Base-by-base conservation (phyloP, 2,329 filamentous ascomycete genomes). In the Sporothrix inflata region DNA sequence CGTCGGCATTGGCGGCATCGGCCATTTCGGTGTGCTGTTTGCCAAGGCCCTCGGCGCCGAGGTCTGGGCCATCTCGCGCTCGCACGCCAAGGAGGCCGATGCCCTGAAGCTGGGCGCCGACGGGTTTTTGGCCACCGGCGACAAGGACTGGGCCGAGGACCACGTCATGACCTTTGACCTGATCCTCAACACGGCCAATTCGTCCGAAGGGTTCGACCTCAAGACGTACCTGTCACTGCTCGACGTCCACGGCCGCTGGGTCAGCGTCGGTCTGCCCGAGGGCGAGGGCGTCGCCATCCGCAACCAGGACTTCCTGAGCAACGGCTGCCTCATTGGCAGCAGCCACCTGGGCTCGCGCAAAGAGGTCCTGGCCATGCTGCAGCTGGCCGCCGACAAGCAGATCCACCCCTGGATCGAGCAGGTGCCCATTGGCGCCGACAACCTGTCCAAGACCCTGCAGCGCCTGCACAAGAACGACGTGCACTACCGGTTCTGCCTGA, bases 191-290 rank as follows among this genome's bases (percentile, higher is more conserved):
- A 91, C 89, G 8, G 91, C 92, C 76, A 92, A 89, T 78, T 89
- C 87, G 47, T 90, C 88, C 69, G 87, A 90, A 69, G 86, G 85
- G 65, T 93, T 93, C 82, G 88, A 93, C 78, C 83, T 93, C 42
- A 81, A 82, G 69, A 86, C 90, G 75, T 97, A 96, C 84, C 88
- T 97, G 78, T 88, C 87, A 74, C 87, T 94, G 77, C 87, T 97
- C 79, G 94, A 95, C 82, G 90, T 95, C 72, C 92, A 94, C 83
- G 92, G 91, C 73, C 88, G 87, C 79, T 96, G 92, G 89, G 88
- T 95, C 80, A 92, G 88, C 77, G 92, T 95, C 70, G 93, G 92
- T 55, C 85, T 96, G 78, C 93, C 93, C 3, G 92, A 94, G 79
- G 91, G 93, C 74, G 89, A 91, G 60, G 89, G 93, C 12, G 89